Evolutionary conservation across 2,329 filamentous ascomycete genomes (phyloP).

Genomic region (Pseudogymnoascus sp.): DNA sequence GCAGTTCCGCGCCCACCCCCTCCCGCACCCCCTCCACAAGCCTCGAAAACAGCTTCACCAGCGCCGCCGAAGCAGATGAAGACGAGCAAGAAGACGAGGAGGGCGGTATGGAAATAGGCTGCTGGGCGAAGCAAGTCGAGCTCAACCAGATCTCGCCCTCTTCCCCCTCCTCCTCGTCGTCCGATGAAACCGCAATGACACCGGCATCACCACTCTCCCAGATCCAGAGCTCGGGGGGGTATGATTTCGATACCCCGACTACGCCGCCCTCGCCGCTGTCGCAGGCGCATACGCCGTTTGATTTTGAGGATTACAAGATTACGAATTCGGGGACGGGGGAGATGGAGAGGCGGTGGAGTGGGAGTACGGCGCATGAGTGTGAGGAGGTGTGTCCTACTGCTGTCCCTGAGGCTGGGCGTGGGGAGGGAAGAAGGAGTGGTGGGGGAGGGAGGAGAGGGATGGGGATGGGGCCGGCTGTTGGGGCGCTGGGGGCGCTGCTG

Average conservation of each 20-base stretch:
- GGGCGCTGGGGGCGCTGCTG: not conserved
- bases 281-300: not conserved
- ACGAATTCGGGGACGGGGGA: too few relatives aligned
- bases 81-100: not conserved
- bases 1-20: conserved; percentile 17
- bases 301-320: not conserved
- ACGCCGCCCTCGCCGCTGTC: not conserved
- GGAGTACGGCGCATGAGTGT: not conserved
- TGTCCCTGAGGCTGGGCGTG: not conserved
- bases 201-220: not conserved
- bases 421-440: not conserved
- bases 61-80: not conserved
- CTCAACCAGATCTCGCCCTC: not conserved
- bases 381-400: not conserved
- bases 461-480: not conserved
- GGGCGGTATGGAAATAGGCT: not conserved
- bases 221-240: too few relatives aligned
- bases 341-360: not conserved
- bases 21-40: conserved; percentile 30
- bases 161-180: not conserved
- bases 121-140: not conserved
- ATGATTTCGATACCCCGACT: not conserved
- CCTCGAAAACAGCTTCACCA: conserved; percentile 16
- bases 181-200: not conserved
- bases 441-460: too few relatives aligned